A percentile compares a stretch with the other conserved stretches of the same genome.
Conservation (phyloP, 306 rosid species). For the Rubus idaeus region DNA sequence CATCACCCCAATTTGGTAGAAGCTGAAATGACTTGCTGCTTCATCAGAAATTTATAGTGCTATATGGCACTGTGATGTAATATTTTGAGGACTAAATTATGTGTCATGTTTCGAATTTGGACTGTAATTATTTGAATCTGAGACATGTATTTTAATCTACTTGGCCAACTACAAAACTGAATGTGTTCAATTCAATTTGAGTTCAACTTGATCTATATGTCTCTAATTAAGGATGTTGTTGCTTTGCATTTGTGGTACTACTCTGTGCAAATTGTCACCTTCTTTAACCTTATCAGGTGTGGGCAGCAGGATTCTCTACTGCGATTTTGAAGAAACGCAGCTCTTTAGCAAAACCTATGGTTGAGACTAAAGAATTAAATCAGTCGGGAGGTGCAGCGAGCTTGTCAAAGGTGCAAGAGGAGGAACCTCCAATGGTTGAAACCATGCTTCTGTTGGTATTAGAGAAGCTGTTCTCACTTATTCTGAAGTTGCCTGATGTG, state of each 20-base stretch:
- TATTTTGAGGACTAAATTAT: neutral
- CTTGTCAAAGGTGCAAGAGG: conserved; percentile 38
- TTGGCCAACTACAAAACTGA: neutral
- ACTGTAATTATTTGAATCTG: neutral
- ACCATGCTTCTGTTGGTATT: conserved; percentile 44
- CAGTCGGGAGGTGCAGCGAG: conserved; percentile 33
- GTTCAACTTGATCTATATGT: neutral
- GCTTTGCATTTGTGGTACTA: neutral
- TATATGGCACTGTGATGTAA: no score
- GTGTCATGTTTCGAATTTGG: neutral
- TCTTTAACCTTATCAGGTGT: conserved; percentile 51
- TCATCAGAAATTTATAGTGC: neutral
- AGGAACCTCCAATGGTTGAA: conserved; percentile 47
- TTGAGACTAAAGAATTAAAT: conserved; percentile 25
- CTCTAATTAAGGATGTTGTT: neutral
- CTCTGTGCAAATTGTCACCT: neutral
- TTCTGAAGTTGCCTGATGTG: conserved; percentile 59
- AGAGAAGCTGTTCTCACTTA: conserved; percentile 62
- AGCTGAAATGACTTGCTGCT: neutral
- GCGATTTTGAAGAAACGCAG: conserved; percentile 72
- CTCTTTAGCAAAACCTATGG: conserved; percentile 35
- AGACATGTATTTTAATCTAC: neutral
- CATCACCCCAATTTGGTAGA: neutral
- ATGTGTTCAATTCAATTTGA: neutral
- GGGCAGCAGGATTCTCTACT: conserved; percentile 90